Conservation (phyloP, 1,139 yeast species). For the Eremothecium cymbalariae region DNA sequence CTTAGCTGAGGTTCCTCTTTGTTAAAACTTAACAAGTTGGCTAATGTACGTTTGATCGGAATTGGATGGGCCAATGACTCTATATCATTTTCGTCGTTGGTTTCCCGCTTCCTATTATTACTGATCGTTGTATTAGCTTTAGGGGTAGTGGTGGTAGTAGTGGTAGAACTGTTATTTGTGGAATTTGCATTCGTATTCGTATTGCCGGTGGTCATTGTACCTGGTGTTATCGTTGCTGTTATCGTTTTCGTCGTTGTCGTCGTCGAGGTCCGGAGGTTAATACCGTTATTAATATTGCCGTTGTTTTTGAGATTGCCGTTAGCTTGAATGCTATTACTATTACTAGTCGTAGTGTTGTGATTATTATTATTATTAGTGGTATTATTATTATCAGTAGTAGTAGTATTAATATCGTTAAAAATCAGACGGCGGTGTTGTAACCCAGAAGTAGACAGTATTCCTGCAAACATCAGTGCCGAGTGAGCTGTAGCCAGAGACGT, state of each 20-base stretch:
- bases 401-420: constrained; percentile 5
- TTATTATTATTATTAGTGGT: constrained; percentile 1
- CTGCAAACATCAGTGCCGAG: constrained; percentile 6
- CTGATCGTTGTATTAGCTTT: neutral
- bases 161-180: neutral
- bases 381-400: neutral
- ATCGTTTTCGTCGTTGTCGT: neutral
- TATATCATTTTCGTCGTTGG: constrained; percentile 3
- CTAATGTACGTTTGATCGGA: constrained; percentile 5
- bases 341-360: neutral
- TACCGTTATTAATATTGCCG: neutral
- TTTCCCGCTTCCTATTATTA: constrained; percentile 1
- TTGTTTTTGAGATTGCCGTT: neutral
- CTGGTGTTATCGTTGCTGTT: too few relatives aligned
- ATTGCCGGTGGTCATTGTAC: neutral
- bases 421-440: constrained; percentile 5
- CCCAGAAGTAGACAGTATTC: constrained; percentile 3
- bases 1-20: constrained; percentile 5
- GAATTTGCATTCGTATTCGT: neutral
- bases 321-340: neutral
- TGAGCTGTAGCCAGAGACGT: constrained; percentile 3
- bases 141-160: neutral
- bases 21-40: constrained; percentile 4
- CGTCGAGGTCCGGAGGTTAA: too few relatives aligned
- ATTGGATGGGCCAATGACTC: constrained; percentile 5